A percentile compares a stretch with the other conserved stretches of the same genome.
phyloP scores from a whole-genome alignment of 169 alveolate genomes.

The Plasmodium ovale region DNA sequence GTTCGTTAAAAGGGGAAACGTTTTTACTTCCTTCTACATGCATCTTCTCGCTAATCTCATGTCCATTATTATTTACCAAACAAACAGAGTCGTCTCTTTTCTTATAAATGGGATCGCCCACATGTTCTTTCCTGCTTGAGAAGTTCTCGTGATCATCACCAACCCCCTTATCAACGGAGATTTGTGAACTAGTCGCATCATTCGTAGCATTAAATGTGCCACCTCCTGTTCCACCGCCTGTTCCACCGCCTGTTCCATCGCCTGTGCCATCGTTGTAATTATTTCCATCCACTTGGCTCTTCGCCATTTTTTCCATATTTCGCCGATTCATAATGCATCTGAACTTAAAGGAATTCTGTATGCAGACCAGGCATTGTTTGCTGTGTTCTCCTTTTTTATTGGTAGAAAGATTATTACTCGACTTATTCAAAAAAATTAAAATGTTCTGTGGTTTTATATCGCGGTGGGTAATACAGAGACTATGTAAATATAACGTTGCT shows the following conservation, averaged over 20 bases:
- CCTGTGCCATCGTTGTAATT: background rate
- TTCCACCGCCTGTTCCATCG: background rate
- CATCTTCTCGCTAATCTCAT: background rate
- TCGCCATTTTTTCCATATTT: background rate
- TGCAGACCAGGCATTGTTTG: slow-evolving; percentile 32
- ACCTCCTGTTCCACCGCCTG: too few relatives aligned
- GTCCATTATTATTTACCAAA: background rate
- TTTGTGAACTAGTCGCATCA: too few relatives aligned
- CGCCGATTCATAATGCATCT: slow-evolving; percentile 28
- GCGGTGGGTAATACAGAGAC: slow-evolving; percentile 97
- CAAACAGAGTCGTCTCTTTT: background rate
- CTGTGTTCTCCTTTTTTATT: background rate
- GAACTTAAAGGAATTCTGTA: slow-evolving; percentile 30
- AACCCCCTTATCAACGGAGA: too few relatives aligned
- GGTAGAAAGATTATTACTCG: background rate
- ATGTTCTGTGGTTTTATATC: slow-evolving; percentile 99
- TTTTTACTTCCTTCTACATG: background rate
- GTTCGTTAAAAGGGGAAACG: background rate
- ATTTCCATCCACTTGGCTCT: background rate
- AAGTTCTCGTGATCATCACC: too few relatives aligned
- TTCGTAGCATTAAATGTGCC: too few relatives aligned
- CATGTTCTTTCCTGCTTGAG: background rate
- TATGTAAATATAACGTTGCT: slow-evolving; percentile 96
- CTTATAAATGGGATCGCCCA: background rate
- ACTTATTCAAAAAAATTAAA: slow-evolving; percentile 85